Evolutionary conservation across 805 yeast species (phyloP).

Genomic region (Metschnikowia santaceciliae): DNA sequence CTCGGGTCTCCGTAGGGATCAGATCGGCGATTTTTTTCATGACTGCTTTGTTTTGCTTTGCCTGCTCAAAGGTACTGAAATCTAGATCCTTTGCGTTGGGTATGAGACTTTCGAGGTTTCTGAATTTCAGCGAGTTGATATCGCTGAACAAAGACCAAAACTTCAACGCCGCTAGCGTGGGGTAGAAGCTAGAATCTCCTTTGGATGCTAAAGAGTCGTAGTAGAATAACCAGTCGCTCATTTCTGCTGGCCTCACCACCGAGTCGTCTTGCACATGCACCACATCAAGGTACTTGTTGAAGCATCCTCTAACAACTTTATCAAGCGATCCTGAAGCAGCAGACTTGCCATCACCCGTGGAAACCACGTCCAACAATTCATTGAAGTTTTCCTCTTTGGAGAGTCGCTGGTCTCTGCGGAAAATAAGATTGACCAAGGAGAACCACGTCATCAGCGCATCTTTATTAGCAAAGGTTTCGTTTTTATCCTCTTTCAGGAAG

Average conservation of each 20-base stretch:
- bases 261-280: slow-evolving; percentile 61
- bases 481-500: not conserved
- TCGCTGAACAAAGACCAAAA: slow-evolving; percentile 65
- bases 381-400: slow-evolving; percentile 47
- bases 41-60: slow-evolving; percentile 29
- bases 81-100: slow-evolving; percentile 33
- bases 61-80: slow-evolving; percentile 37
- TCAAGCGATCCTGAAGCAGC: slow-evolving; percentile 49
- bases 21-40: slow-evolving; percentile 27
- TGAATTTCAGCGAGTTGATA: slow-evolving; percentile 32
- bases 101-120: slow-evolving; percentile 19
- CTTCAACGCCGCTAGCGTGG: slow-evolving; percentile 54
- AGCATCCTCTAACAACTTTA: slow-evolving; percentile 68
- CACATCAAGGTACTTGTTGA: slow-evolving; percentile 57
- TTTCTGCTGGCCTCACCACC: slow-evolving; percentile 50
- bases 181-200: slow-evolving; percentile 45
- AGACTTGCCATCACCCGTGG: slow-evolving; percentile 35
- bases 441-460: slow-evolving; percentile 69
- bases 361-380: slow-evolving; percentile 43
- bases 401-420: slow-evolving; percentile 46
- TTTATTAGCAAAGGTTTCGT: slow-evolving; percentile 31
- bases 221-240: slow-evolving; percentile 76
- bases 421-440: slow-evolving; percentile 56
- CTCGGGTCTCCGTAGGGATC: slow-evolving; percentile 26
- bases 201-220: slow-evolving; percentile 50